Evolutionary conservation across 1,139 yeast genomes (phyloP), one percentile per base, ranked within the genome.

Genomic region (Pichia sp.): DNA sequence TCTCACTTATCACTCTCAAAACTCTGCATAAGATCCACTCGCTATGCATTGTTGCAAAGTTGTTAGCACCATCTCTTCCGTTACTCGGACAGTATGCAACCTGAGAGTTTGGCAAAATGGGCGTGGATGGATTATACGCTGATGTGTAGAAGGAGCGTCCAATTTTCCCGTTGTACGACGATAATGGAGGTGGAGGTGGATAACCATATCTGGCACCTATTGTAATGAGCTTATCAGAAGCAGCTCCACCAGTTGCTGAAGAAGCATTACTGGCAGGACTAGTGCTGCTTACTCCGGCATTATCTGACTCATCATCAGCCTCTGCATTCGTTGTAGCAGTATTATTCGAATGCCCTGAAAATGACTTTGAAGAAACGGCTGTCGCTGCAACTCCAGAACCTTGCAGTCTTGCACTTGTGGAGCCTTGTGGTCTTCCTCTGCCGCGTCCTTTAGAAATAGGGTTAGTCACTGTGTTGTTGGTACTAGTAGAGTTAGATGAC

Each of bases 11-110:
- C 3, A 93, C 83, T 63, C 81, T 83, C 50, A 86, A 81, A 29
- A 93, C 96, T 64, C 87, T 92, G 73, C 99, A 95, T 68, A 91
- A 97, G 63, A 95, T 91, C 99, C 99, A 95, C 66, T 93, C 99
- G 51, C 81, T 84, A 30, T 44, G 45, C 16, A 24, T 38, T 2
- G 46, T 24, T 40, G 42, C 16, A 10, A 40, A 29, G 16, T n/a
- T 38, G 34, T 31, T 42, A 30, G 14, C 31, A 20, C 24, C 24
- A 7, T 42, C 24, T n/a, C 36, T 14, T 6, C 29, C 34, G 2
- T 41, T 40, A 24, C 44, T 95, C 24, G 54, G 50, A 43, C 86
- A 84, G 72, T 86, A 93, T 0, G 98, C 99, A 1, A 93, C 97
- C 62, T 89, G 96, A 0, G 93, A 80, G 1, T 95, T 93, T 2